Base-by-base conservation (phyloP, 2,329 filamentous ascomycete species). In the Phyllosticta citriasiana region DNA sequence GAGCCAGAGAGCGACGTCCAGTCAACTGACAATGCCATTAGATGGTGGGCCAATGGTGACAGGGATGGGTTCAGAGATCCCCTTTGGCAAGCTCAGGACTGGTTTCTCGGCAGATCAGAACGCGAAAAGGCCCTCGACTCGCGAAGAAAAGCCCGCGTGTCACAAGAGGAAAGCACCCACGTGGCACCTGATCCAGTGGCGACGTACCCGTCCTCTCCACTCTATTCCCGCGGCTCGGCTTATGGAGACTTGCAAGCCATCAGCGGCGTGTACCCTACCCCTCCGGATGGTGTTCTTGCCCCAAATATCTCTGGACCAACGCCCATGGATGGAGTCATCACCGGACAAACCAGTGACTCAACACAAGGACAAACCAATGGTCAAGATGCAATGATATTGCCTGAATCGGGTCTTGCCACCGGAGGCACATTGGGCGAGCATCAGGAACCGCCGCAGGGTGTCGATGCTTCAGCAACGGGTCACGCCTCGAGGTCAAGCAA, bases 121-220 rank as follows among this genome's bases (percentile, higher is more conserved):
- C 67, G 72, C 52, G 72, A 74, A 56, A 72, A 69, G 61, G 57
- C 67, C 26, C 33, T 68, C n/a, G 72, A 72, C 57, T 70, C 75
- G 40, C 73, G 70, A 6, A 73, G 78, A 47, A 68, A 71, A 56
- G 75, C 82, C 65, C 68, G 71, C 14, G 79, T 73, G 66, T 73
- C 72, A 25, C 76, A 78, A 25, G 82, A 77, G 64, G 81, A 77
- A 1, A 76, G 82, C 57, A 84, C 84, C 7, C 62, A 65, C 22
- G 65, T 64, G 22, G 73, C 71, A 60, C 70, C 72, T 10, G 71
- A 74, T 16, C 63, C 64, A 19, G 61, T 65, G 5, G 65, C 62
- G 4, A 60, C 72, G 2, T 67, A 69, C 52, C 69, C 73, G 3
- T 73, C 74, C 4, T 76, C 74, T 9, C 73, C 74, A 7, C 61